Conservation (phyloP, 2,329 filamentous ascomycete species). For the Trichoderma lentiforme region DNA sequence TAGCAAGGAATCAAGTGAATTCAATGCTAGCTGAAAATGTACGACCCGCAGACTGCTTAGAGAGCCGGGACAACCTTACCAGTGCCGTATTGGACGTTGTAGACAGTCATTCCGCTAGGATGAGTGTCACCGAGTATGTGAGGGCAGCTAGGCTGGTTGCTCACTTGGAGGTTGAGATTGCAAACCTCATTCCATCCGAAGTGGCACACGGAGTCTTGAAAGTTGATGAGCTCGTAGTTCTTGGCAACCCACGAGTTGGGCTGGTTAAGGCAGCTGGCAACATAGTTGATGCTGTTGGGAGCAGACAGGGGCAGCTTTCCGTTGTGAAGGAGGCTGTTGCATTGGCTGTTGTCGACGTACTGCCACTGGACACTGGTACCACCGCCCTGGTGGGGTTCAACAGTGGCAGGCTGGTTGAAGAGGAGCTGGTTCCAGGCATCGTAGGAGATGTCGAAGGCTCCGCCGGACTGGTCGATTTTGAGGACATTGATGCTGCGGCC, state of each 20-base stretch:
- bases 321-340: slow-evolving; percentile 47
- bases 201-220: slow-evolving; percentile 48
- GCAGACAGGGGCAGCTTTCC: slow-evolving; percentile 53
- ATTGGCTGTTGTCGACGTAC: slow-evolving; percentile 46
- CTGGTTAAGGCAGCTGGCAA: slow-evolving; percentile 45
- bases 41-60: background rate
- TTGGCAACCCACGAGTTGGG: slow-evolving; percentile 49
- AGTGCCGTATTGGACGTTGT: slow-evolving; percentile 51
- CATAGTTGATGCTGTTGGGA: slow-evolving; percentile 55
- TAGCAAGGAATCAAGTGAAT: background rate
- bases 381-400: slow-evolving; percentile 47
- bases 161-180: slow-evolving; percentile 42
- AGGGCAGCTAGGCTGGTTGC: slow-evolving; percentile 53
- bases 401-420: slow-evolving; percentile 47
- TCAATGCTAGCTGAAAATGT: background rate
- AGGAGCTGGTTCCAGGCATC: slow-evolving; percentile 59
- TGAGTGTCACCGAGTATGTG: slow-evolving; percentile 38
- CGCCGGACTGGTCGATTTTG: slow-evolving; percentile 53
- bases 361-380: slow-evolving; percentile 51
- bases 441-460: slow-evolving; percentile 58
- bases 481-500: slow-evolving; percentile 55
- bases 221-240: slow-evolving; percentile 54
- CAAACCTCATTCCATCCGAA: slow-evolving; percentile 52
- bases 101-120: slow-evolving; percentile 37
- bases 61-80: slow-evolving; percentile 33